Base-by-base conservation (phyloP, 2,329 filamentous ascomycete genomes). In the Bipolaris zeicola region DNA sequence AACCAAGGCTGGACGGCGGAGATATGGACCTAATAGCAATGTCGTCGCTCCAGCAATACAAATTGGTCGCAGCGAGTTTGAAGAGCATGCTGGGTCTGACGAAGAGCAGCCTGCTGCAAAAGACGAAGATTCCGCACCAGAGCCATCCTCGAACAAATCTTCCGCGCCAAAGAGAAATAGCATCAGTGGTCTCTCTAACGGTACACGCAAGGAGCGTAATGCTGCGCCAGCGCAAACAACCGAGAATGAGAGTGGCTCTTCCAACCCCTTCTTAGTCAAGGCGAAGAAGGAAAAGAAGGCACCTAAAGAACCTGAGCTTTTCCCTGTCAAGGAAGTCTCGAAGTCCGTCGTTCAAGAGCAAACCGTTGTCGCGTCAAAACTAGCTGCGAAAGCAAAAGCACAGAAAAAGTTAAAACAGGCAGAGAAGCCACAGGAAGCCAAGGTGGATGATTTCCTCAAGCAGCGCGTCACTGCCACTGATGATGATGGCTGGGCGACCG, bases 1-100 rank as follows among this genome's bases (percentile, higher is more conserved):
- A 45, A 76, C 79, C 3, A 81, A 89, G 57, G 79, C 89, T 48
- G 93, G 93, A 11, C 87, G 94, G 59, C 83, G 86, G 61, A 84
- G 83, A 47, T 94, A 88, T 66, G 90, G 89, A 22, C 84, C 83
- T n/a, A 71, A 69, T 36, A 62, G 65, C 20, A 79, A 66, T 49
- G 68, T 69, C 26, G 59, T 60, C 46, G 67, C 72, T 16, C 67
- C 76, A 10, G 69, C 66, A 42, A 69, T 68, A 34, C 60, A 73
- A 48, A 63, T 67, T 3, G 66, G 68, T 33, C 71, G 76, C 47
- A 82, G 80, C 59, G 87, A 89, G 62, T 86, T 89, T 52, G 87
- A 89, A 69, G 86, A 88, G 63, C 79, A 78, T n/a, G 71, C 77
- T 22, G 79, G 67, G 20, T 87, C 83, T 2, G 85, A 74, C 55